Base-by-base conservation (phyloP, 225 moss, liverwort and hornwort species). In the Climacium dendroides region DNA sequence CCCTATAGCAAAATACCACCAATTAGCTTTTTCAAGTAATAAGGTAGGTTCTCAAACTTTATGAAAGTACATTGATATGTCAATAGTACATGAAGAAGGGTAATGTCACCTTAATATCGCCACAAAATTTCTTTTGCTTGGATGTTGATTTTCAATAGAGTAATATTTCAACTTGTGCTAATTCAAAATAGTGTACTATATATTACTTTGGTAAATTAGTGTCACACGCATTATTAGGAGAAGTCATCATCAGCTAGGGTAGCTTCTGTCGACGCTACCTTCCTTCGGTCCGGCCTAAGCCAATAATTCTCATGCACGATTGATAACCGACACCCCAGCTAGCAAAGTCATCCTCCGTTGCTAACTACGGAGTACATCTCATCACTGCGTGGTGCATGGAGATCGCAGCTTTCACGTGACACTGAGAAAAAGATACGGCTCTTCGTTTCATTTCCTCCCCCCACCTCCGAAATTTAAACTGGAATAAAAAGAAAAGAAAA, bases 1-100 rank as follows among this genome's bases (percentile, higher is more conserved):
- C 8, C 14, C 8, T 39, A 1, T 20, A 13, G 25, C 1, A 13
- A 0, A 11, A 1, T 8, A 41, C 25, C 3, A 41, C 15, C 4
- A 25, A 5, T 11, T 70, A 25, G 7, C 23, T 20, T 41, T 70
- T 25, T 25, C 41, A 25, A 70, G 3, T 39, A 64, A 28, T 50
- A 29, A 28, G 4, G 17, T 45, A 28, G 10, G 45, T 72, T 17
- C 6, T 50, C 32, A 32, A 50, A 12, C 50, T 74, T 50, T 13
- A 34, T 22, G 5, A 52, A 13, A 8, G 8, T 19, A 13, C 6
- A 18, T 9, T 30, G 1, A 39, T 29, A 32, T 34, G 7, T 2
- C 8, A 34, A 20, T 7, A 22, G 75, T 52, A 13, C 5, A 0
- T 45, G 45, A 45, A 8, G 13, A 19, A 8, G 8, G 34, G 3